Base-by-base conservation (phyloP, 371 early-diverging fungal genomes). In the Mucor indicus region DNA sequence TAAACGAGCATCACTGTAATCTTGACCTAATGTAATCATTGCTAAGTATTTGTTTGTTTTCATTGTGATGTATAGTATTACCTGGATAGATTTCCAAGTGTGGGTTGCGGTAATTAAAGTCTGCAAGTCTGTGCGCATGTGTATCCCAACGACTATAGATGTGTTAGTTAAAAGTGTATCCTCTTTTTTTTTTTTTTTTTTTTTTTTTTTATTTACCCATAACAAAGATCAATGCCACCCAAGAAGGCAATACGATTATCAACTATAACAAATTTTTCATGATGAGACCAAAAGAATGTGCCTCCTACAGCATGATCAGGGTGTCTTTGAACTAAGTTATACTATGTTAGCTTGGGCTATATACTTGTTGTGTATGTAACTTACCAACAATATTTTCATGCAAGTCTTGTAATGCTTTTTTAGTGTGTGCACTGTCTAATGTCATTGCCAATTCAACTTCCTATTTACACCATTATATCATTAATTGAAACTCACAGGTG, bases 1-100 rank as follows among this genome's bases (percentile, higher is more conserved):
- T 53, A 92, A 75, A 36, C 95, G 83, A 10, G 95, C 91, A 63
- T 96, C 93, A 61, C 84, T 87, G 68, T 91, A 96, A 61, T 96
- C 96, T 62, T 85, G 88, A n/a, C 94, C 51, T 46, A 32, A 9
- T 6, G 12, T 29, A 29, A 29, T 29, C 6, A 29, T 29, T 29
- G 6, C 30, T 29, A 12, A 29, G 12, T 29, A 29, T 8, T 29
- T 29, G 12, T 6, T 29, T 29, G 30, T 6, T 29, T 29, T 8
- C 30, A 12, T 90, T 53, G 20, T 16, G 13, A 55, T 44, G 13
- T 27, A 1, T 17, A 31, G 23, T 21, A 8, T 30, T 33, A 44
- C 44, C 72, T 36, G 70, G 75, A 55, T 51, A 74, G n/a, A 67
- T 52, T 38, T 69, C 71, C 22, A 52, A 35, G 15, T 53, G 51